phyloP scores from a whole-genome alignment of 306 rosid species.

The Dalbergia oliveri region DNA sequence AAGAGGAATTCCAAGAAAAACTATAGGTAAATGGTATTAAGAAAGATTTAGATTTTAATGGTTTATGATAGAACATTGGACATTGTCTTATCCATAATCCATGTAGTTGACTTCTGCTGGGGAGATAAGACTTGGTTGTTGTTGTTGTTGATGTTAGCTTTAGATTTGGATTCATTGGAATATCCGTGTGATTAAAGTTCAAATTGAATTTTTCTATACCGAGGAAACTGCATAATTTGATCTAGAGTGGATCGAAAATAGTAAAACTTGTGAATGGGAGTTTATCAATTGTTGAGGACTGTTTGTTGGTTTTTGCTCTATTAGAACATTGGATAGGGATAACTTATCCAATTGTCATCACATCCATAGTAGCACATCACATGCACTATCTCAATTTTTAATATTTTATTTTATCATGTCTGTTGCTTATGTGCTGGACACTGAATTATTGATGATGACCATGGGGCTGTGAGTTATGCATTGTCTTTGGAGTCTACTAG shows the following conservation, averaged over 20 bases:
- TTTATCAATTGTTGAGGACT: no score
- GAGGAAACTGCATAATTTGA: neutral
- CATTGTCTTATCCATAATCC: no score
- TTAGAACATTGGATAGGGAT: constrained; percentile 18
- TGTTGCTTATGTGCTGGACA: constrained; percentile 32
- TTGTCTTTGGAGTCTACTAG: constrained; percentile 16
- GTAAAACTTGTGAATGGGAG: neutral
- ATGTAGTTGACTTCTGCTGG: neutral
- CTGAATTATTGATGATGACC: neutral
- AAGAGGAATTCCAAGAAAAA: no score
- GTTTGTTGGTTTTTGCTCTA: constrained; percentile 6
- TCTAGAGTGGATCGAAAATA: neutral
- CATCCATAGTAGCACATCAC: neutral
- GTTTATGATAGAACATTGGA: no score
- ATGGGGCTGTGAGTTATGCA: constrained; percentile 13
- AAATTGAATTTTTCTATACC: neutral
- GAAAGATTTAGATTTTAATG: neutral
- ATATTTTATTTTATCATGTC: constrained; percentile 5
- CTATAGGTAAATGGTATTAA: no score
- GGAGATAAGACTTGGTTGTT: neutral
- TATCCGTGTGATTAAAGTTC: neutral
- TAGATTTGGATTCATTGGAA: constrained; percentile 11
- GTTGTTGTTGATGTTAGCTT: neutral
- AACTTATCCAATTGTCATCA: constrained; percentile 17
- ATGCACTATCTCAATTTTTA: constrained; percentile 3